phyloP scores from a whole-genome alignment of 805 yeast genomes.

The Peterozyma toletana region DNA sequence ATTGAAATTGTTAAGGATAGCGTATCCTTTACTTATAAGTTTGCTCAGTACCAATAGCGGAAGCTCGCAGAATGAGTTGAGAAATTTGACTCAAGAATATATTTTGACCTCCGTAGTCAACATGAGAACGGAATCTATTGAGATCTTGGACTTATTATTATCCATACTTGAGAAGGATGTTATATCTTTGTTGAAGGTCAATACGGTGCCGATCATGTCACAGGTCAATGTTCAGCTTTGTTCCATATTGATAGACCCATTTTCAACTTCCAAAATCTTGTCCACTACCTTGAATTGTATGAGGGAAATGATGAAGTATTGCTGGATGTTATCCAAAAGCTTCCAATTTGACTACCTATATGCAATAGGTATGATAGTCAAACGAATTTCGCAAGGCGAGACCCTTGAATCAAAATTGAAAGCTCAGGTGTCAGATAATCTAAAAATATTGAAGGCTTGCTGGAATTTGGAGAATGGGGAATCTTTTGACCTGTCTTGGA shows the following conservation, averaged over 20 bases:
- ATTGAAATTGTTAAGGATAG: neutral
- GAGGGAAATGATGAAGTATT: neutral
- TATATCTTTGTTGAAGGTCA: neutral
- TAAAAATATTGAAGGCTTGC: neutral
- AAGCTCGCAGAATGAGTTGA: neutral
- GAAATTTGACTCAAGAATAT: neutral
- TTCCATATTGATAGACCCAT: conserved; percentile 6
- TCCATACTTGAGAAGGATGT: neutral
- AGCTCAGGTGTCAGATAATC: too few species aligned
- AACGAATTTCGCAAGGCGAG: neutral
- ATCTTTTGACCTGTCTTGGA: neutral
- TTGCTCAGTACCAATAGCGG: neutral
- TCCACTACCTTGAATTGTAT: neutral
- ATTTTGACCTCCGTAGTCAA: conserved; percentile 3
- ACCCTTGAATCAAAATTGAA: too few species aligned
- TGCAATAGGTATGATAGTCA: neutral
- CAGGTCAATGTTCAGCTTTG: neutral
- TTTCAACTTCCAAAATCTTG: neutral
- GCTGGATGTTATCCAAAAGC: conserved; percentile 7
- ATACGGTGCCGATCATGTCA: neutral
- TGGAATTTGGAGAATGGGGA: neutral
- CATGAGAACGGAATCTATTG: conserved; percentile 3
- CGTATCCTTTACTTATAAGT: neutral
- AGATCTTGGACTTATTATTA: conserved; percentile 2
- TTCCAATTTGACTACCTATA: conserved; percentile 5